These are phyloP conservation scores for Apiotrichum porosum DNA, from an alignment of 1,284 basidiomycete species.

Conservation along the genomic window DNA sequence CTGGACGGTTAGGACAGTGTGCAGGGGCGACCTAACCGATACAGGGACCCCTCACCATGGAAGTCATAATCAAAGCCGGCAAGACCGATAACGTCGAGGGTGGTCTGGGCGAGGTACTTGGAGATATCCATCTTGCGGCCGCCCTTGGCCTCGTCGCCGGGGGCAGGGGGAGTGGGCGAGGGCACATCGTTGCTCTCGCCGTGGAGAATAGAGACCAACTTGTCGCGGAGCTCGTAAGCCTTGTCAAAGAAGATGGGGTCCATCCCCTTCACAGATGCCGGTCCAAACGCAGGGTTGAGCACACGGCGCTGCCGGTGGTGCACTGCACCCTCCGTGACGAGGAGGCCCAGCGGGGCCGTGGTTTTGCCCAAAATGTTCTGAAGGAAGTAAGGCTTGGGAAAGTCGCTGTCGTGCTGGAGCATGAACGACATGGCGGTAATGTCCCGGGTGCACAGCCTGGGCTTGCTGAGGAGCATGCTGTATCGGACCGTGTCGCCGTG, in stretches of 20 bases:
- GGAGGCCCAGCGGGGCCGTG: conserved; percentile 16
- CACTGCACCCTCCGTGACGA: conserved; percentile 50
- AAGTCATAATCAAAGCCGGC: conserved; percentile 63
- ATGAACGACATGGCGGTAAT: no score
- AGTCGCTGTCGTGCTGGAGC: conserved; percentile 44
- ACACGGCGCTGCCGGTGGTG: conserved; percentile 55
- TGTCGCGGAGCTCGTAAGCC: conserved; percentile 53
- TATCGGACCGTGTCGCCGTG: conserved; percentile 28
- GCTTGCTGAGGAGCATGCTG: background rate
- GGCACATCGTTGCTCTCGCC: conserved; percentile 1
- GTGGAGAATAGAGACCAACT: conserved; percentile 1
- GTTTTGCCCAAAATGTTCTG: conserved; percentile 38
- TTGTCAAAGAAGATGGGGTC: conserved; percentile 62
- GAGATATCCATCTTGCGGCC: conserved; percentile 53
- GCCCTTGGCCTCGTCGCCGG: conserved; percentile 6
- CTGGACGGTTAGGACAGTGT: no score
- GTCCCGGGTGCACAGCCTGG: no score
- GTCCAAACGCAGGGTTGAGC: conserved; percentile 50
- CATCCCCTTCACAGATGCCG: conserved; percentile 41
- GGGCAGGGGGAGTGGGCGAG: conserved; percentile 10
- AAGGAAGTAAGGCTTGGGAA: conserved; percentile 40
- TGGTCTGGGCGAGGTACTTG: conserved; percentile 58
- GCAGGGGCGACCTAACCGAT: no score
- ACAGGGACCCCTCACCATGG: conserved; percentile 9
- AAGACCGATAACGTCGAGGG: conserved; percentile 63